A percentile compares a stretch with the other conserved stretches of the same genome.
Conservation (phyloP, 1,284 basidiomycete genomes). For the Ceratobasidium sp. region DNA sequence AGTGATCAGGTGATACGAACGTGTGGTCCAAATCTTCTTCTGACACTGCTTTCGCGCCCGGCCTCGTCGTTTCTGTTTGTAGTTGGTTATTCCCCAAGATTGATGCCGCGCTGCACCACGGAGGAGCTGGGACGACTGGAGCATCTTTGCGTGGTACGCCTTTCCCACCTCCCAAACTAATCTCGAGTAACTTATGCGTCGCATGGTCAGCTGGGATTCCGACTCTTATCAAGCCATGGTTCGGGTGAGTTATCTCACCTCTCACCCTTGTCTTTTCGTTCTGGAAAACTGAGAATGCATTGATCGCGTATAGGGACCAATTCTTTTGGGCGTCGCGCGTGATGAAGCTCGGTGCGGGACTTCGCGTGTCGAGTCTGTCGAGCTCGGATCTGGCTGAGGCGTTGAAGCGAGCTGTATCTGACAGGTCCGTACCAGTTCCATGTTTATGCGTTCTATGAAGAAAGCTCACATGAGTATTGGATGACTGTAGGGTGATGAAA, state of each 20-base stretch:
- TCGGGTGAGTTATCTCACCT: slow-evolving; percentile 54
- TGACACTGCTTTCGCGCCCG: slow-evolving; percentile 44
- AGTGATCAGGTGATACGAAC: slow-evolving; percentile 45
- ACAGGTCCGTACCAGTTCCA: slow-evolving; percentile 53
- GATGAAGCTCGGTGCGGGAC: slow-evolving; percentile 66
- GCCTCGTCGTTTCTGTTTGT: neutral
- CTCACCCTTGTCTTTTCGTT: neutral
- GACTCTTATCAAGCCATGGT: slow-evolving; percentile 79
- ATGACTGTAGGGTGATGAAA: slow-evolving; percentile 62
- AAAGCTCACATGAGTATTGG: neutral
- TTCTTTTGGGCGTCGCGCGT: slow-evolving; percentile 79
- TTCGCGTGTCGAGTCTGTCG: slow-evolving; percentile 62
- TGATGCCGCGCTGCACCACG: slow-evolving; percentile 74
- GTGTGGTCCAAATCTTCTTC: slow-evolving; percentile 18
- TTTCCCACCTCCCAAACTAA: neutral
- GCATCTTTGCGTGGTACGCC: slow-evolving; percentile 63
- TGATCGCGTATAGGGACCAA: slow-evolving; percentile 64
- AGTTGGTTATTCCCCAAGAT: slow-evolving; percentile 80
- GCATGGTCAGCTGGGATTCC: slow-evolving; percentile 72
- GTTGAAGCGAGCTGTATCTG: slow-evolving; percentile 65
- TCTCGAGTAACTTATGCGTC: neutral
- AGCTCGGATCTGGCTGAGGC: slow-evolving; percentile 65
- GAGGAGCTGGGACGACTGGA: slow-evolving; percentile 78
- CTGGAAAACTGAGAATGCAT: slow-evolving; percentile 21
- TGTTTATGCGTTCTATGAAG: neutral